Evolutionary conservation across 1,139 yeast genomes (phyloP).

Genomic region (Saccharomyces uvarum): DNA sequence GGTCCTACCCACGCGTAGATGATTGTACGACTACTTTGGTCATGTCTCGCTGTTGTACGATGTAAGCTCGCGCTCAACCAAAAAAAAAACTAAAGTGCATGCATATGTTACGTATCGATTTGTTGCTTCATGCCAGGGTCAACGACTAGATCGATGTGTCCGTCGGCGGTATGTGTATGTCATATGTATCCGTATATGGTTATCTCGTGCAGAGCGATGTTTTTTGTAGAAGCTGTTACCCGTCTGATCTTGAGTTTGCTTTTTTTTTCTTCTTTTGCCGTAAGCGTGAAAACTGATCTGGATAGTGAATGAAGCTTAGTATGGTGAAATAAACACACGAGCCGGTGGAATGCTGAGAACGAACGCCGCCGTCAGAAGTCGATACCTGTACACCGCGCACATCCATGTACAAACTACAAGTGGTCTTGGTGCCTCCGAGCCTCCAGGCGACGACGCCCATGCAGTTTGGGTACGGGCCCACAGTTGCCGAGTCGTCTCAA

Average conservation of each 20-base stretch:
- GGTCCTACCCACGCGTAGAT: background rate
- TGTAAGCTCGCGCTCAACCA: background rate
- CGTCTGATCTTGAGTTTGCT: background rate
- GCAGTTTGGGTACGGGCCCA: slow-evolving; percentile 3
- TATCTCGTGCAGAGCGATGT: background rate
- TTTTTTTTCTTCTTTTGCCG: background rate
- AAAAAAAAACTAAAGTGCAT: background rate
- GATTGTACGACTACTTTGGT: background rate
- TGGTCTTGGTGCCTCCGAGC: slow-evolving; percentile 25
- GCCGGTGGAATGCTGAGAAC: background rate
- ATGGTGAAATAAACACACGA: background rate
- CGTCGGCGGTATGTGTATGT: background rate
- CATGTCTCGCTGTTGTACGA: background rate
- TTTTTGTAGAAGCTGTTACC: background rate
- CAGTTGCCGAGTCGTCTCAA: slow-evolving; percentile 6
- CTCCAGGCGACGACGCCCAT: slow-evolving; percentile 1
- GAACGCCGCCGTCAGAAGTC: background rate
- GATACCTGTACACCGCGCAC: background rate
- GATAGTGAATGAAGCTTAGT: background rate
- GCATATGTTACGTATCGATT: background rate
- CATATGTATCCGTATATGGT: background rate
- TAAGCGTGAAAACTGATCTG: background rate
- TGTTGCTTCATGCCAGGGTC: no score
- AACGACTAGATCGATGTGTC: background rate
- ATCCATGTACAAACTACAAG: slow-evolving; percentile 25